phyloP scores from a whole-genome alignment of 2,329 filamentous ascomycete genomes.

The Verticillium klebahnii region DNA sequence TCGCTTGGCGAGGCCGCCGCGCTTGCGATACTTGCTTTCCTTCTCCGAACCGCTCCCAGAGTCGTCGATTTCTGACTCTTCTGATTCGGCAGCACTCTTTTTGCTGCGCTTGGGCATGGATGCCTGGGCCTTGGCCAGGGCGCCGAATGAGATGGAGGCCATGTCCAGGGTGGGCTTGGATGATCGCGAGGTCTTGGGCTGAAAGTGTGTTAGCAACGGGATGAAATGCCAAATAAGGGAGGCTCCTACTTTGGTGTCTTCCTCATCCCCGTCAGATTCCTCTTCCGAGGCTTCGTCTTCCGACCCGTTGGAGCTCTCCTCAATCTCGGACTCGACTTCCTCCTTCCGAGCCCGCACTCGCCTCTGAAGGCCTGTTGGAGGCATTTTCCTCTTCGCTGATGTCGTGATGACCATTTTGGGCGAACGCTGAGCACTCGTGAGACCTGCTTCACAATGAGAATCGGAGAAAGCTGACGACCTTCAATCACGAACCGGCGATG shows the following conservation, averaged over 20 bases:
- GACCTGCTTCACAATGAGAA: too few relatives aligned
- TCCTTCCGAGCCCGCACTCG: constrained; percentile 30
- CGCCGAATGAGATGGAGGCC: constrained; percentile 75
- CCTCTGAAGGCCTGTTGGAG: constrained; percentile 24
- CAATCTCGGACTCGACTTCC: constrained; percentile 26
- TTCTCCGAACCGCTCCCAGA: constrained; percentile 17
- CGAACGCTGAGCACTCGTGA: neutral
- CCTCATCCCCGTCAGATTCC: constrained; percentile 21
- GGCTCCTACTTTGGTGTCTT: neutral
- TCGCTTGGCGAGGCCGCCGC: constrained; percentile 32
- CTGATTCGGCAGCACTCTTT: constrained; percentile 18
- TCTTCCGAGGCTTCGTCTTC: constrained; percentile 27
- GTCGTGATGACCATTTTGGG: neutral
- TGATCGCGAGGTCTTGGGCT: constrained; percentile 13
- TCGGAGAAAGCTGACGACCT: neutral
- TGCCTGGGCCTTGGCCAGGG: constrained; percentile 81
- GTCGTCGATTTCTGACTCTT: constrained; percentile 18
- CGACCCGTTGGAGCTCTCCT: constrained; percentile 20
- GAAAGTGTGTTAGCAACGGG: constrained; percentile 19
- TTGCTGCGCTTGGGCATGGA: constrained; percentile 42
- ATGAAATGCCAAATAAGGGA: neutral
- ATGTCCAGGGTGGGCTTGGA: constrained; percentile 35
- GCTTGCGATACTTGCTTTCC: constrained; percentile 17
- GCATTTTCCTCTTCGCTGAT: constrained; percentile 12
- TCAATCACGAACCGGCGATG: neutral